These are phyloP conservation scores for Peronospora destructor DNA, from an alignment of 352 stramenopile species.

Conservation along the genomic window DNA sequence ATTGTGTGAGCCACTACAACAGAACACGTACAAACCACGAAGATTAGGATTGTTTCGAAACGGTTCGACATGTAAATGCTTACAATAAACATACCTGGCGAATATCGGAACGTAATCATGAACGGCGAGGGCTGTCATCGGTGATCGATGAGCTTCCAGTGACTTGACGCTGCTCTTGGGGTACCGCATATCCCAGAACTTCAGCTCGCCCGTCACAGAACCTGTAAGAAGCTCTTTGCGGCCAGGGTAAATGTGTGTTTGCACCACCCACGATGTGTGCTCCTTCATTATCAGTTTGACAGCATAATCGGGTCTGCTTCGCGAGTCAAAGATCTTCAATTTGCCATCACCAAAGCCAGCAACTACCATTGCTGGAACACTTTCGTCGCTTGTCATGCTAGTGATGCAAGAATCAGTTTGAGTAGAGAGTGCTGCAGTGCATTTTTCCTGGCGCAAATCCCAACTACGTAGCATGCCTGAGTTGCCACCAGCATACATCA, in stretches of 20 bases:
- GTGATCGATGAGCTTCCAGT: slow-evolving; percentile 86
- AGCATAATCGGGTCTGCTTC: slow-evolving; percentile 67
- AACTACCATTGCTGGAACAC: slow-evolving; percentile 75
- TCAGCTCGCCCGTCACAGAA: slow-evolving; percentile 91
- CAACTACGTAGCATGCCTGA: slow-evolving; percentile 89
- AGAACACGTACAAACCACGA: slow-evolving; percentile 1
- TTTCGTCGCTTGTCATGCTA: slow-evolving; percentile 76
- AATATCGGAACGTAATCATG: slow-evolving; percentile 95
- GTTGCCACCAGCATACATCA: slow-evolving; percentile 91
- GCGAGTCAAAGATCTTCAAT: slow-evolving; percentile 92
- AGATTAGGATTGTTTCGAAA: slow-evolving; percentile 1
- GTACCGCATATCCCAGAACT: slow-evolving; percentile 95
- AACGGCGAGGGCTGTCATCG: slow-evolving; percentile 94
- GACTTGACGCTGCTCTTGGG: slow-evolving; percentile 74
- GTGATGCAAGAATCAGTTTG: slow-evolving; percentile 88
- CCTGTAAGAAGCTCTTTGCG: slow-evolving; percentile 90
- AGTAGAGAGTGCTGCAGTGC: slow-evolving; percentile 72
- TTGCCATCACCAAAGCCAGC: slow-evolving; percentile 91
- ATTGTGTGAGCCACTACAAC: slow-evolving; percentile 90
- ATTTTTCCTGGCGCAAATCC: slow-evolving; percentile 92
- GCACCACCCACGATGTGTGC: slow-evolving; percentile 94
- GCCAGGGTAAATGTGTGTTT: slow-evolving; percentile 74
- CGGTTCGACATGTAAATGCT: neutral
- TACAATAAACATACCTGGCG: slow-evolving; percentile 63
- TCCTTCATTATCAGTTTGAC: slow-evolving; percentile 79